These are phyloP conservation scores for Suhomyces sp. DNA, from an alignment of 805 yeast species.

Conservation along the genomic window DNA sequence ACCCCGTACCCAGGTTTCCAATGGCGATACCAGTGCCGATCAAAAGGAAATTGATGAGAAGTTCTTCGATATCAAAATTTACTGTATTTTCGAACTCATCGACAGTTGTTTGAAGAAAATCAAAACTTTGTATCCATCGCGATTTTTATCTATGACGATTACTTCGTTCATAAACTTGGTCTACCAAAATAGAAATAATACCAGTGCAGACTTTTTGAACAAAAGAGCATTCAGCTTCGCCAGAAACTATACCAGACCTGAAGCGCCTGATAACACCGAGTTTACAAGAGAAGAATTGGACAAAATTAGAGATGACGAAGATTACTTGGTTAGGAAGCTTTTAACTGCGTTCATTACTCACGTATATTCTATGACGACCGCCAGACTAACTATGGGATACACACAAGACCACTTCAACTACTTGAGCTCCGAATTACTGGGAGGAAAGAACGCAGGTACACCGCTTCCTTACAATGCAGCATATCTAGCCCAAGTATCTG, in stretches of 20 bases:
- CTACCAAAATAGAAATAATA: constrained; percentile 23
- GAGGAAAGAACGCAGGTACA: too few relatives aligned
- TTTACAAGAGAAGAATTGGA: constrained; percentile 38
- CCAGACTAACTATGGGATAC: constrained; percentile 17
- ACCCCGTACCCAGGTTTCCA: too few relatives aligned
- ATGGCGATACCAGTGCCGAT: too few relatives aligned
- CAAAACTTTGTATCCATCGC: constrained; percentile 72
- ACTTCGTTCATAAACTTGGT: constrained; percentile 56
- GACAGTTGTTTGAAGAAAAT: constrained; percentile 58
- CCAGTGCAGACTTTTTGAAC: constrained; percentile 10
- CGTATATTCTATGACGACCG: constrained; percentile 39
- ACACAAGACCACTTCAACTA: constrained; percentile 23
- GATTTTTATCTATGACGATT: constrained; percentile 69
- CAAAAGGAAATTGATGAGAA: constrained; percentile 14
- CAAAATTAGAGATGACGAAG: constrained; percentile 52
- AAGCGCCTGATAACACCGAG: constrained; percentile 40
- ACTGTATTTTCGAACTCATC: constrained; percentile 65
- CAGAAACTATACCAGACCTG: constrained; percentile 44
- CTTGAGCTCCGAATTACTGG: constrained; percentile 21
- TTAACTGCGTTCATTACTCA: constrained; percentile 63
- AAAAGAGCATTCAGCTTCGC: constrained; percentile 66
- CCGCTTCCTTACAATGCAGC: neutral
- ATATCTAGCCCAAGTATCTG: constrained; percentile 10
- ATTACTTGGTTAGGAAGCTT: constrained; percentile 61
- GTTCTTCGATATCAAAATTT: constrained; percentile 57